A percentile compares a stretch with the other conserved stretches of the same genome.
Evolutionary conservation across 2,329 filamentous ascomycete species (phyloP).

Genomic region (Fonsecaea pedrosoi): DNA sequence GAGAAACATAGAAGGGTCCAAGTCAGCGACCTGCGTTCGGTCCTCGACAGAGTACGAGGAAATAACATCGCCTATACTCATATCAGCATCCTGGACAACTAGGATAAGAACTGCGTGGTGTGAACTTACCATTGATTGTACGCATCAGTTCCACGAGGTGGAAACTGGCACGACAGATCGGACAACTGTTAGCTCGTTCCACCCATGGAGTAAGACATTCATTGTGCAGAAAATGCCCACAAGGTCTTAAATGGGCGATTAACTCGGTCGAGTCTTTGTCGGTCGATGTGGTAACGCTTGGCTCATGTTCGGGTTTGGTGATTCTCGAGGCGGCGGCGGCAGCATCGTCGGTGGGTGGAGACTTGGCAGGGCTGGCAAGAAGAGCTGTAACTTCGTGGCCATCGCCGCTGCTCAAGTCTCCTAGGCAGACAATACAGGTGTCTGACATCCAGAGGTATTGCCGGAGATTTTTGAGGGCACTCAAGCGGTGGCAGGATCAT

Average conservation of each 20-base stretch:
- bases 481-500: constrained; percentile 30
- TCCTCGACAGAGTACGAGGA: constrained; percentile 64
- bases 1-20: constrained; percentile 77
- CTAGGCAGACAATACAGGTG: constrained; percentile 74
- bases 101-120: neutral
- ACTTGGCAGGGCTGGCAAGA: constrained; percentile 52
- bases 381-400: constrained; percentile 55
- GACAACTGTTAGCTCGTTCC: constrained; percentile 95
- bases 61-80: constrained; percentile 57
- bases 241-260: constrained; percentile 72
- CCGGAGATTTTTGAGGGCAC: constrained; percentile 39
- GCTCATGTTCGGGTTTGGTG: constrained; percentile 42
- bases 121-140: constrained; percentile 74
- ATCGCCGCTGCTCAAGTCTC: constrained; percentile 68
- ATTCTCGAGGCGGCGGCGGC: constrained; percentile 42
- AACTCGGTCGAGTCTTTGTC: constrained; percentile 44
- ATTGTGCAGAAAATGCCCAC: constrained; percentile 91
- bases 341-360: constrained; percentile 37
- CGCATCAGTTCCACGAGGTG: constrained; percentile 86
- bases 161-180: constrained; percentile 91
- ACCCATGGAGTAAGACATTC: constrained; percentile 93
- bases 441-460: constrained; percentile 59
- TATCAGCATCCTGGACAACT: constrained; percentile 22
- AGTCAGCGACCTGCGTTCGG: constrained; percentile 77
- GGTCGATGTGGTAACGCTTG: constrained; percentile 36